phyloP scores from a whole-genome alignment of 768 basidiomycete genomes.

The Asterophora parasitica region DNA sequence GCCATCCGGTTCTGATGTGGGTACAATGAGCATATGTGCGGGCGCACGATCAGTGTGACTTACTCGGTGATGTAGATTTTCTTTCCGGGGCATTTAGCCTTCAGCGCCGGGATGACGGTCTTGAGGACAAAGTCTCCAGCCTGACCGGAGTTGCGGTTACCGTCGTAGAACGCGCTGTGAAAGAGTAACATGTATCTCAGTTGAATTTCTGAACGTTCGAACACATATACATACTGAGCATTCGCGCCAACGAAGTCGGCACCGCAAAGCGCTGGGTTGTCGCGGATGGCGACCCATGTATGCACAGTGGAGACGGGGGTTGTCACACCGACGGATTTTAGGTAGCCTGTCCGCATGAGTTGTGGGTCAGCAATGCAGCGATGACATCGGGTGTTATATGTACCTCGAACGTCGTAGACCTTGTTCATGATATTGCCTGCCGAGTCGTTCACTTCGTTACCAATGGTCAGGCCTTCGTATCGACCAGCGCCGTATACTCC shows the following conservation, averaged over 20 bases:
- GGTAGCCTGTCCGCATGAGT: conserved; percentile 20
- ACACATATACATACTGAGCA: conserved; percentile 26
- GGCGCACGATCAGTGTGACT: conserved; percentile 2
- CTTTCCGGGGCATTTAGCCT: conserved; percentile 32
- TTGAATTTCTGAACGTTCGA: neutral
- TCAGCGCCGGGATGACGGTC: conserved; percentile 33
- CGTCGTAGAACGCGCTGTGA: conserved; percentile 33
- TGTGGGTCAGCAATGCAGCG: neutral
- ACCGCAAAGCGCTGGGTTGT: conserved; percentile 28
- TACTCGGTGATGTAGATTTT: conserved; percentile 33
- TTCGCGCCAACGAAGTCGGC: conserved; percentile 37
- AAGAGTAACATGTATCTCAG: neutral
- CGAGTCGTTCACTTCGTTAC: conserved; percentile 33
- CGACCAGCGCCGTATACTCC: conserved; percentile 26
- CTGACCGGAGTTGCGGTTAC: conserved; percentile 24
- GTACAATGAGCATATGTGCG: neutral
- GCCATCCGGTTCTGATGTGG: conserved; percentile 33
- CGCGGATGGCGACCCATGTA: conserved; percentile 30
- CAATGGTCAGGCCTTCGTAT: conserved; percentile 32
- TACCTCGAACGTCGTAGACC: conserved; percentile 33
- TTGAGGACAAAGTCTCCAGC: conserved; percentile 35
- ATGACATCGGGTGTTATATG: neutral
- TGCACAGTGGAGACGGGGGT: conserved; percentile 35
- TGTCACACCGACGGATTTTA: conserved; percentile 28
- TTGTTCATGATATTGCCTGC: conserved; percentile 30